A percentile compares a stretch with the other conserved stretches of the same genome.
phyloP scores from a whole-genome alignment of 805 yeast genomes.

The Metschnikowia noctiluminum region DNA sequence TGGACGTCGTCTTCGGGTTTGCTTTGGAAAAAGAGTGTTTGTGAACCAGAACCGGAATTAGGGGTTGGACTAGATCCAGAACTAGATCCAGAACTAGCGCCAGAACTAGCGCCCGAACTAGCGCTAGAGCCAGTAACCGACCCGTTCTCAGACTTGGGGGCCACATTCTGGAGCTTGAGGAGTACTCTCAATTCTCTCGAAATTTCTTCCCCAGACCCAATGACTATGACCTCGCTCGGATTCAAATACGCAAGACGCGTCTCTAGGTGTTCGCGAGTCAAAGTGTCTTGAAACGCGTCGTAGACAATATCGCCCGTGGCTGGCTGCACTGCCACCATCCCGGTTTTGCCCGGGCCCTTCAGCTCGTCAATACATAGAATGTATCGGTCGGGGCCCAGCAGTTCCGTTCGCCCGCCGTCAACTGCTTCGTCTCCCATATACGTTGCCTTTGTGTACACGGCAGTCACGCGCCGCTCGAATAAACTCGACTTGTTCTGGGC shows the following conservation, averaged over 20 bases:
- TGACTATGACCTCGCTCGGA: conserved; percentile 69
- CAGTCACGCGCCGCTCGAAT: conserved; percentile 65
- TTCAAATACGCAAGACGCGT: conserved; percentile 70
- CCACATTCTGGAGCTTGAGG: conserved; percentile 18
- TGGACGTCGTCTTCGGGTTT: conserved; percentile 5
- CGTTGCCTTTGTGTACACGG: conserved; percentile 79
- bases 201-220: conserved; percentile 31
- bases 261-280: conserved; percentile 58
- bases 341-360: conserved; percentile 14
- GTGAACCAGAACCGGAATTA: too few relatives aligned
- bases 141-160: conserved; percentile 1
- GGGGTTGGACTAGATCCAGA: too few relatives aligned
- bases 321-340: conserved; percentile 64
- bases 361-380: conserved; percentile 42
- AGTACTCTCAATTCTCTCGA: conserved; percentile 29
- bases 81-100: too few relatives aligned
- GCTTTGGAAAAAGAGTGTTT: background rate
- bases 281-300: conserved; percentile 66
- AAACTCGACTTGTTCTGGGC: conserved; percentile 46
- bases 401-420: background rate
- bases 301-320: conserved; percentile 71
- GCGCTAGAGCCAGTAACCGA: too few relatives aligned
- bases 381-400: conserved; percentile 34
- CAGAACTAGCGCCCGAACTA: too few relatives aligned
- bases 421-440: conserved; percentile 58